Conservation (phyloP, 2,329 filamentous ascomycete species). For the Metarhizium guizhouense region DNA sequence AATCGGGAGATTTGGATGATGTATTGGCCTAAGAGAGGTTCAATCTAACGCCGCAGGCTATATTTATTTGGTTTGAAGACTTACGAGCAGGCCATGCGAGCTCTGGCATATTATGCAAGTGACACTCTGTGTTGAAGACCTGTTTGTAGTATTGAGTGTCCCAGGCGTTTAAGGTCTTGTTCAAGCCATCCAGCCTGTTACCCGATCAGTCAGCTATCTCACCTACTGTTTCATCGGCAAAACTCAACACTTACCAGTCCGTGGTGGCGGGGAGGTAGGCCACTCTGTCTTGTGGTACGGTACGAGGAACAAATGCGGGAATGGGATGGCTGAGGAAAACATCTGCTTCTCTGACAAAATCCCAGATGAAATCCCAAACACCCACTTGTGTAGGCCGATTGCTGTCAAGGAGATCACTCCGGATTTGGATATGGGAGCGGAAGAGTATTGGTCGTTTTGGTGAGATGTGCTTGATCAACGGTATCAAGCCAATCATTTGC, state of each 20-base stretch:
- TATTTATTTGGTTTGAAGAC: constrained; percentile 2
- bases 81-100: constrained; percentile 46
- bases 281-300: constrained; percentile 56
- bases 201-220: no score
- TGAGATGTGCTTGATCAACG: constrained; percentile 61
- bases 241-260: constrained; percentile 43
- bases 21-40: constrained; percentile 44
- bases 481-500: constrained; percentile 74
- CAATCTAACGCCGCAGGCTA: neutral
- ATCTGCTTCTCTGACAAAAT: constrained; percentile 60
- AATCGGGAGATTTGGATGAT: constrained; percentile 77
- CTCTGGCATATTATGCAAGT: constrained; percentile 48
- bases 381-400: neutral
- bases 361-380: constrained; percentile 48
- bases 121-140: constrained; percentile 57
- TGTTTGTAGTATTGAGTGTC: constrained; percentile 66
- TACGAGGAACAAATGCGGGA: constrained; percentile 61
- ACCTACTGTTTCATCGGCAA: neutral
- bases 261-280: constrained; percentile 73
- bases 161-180: constrained; percentile 64
- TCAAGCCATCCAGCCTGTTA: constrained; percentile 60
- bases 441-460: constrained; percentile 71
- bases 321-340: constrained; percentile 79
- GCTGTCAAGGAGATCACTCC: constrained; percentile 59
- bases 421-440: constrained; percentile 75